Evolutionary conservation across 2,329 filamentous ascomycete species (phyloP), one percentile per base, ranked within the genome.

Genomic region (Diaporthe sp.): DNA sequence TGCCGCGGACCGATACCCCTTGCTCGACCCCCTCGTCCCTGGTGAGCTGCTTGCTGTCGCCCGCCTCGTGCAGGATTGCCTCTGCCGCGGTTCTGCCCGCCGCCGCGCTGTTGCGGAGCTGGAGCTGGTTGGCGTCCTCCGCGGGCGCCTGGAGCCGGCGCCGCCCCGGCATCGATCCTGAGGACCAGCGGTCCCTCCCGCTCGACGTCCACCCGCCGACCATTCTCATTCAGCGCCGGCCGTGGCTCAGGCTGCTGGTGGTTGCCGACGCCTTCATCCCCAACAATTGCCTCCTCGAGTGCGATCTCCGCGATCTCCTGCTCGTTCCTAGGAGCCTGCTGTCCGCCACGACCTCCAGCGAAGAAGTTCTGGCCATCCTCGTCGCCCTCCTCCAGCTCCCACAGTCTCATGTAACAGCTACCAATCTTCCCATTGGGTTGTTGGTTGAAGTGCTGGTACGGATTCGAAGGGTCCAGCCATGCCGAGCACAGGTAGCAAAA

Each of bases 401-500:
- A 98, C 3, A 99, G 87, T 5, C 95, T 92, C 88, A 94, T 94
- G 80, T 93, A 97, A 82, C 97, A 99, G 15, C 87, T 87, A 1
- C 91, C 94, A 44, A 85, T 79, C 58, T 84, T 84, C 1, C 87
- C 88, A 57, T 81, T 81, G 22, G 89, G 87, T 70, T 86, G 84
- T 39, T 91, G 88, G 81, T 98, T 98, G 86, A 96, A 99, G 83
- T 99, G 97, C 73, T 89, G 86, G 81, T 98, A 98, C 1, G 96
- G 96, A 79, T 98, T 97, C 25, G 86, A 88, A 0, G 94, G 91
- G 74, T 93, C 90, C 57, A 99, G 88, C 94, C 95, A 98, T n/a
- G 92, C 89, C 0, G 94, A 93, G 82, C 97, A 98, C 1, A 98
- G 89, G 79, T 98, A 98, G 86, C 97, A 99, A 82, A 98, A 98